Evolutionary conservation across 768 basidiomycete genomes (phyloP).

Genomic region (Scleroderma bovista): DNA sequence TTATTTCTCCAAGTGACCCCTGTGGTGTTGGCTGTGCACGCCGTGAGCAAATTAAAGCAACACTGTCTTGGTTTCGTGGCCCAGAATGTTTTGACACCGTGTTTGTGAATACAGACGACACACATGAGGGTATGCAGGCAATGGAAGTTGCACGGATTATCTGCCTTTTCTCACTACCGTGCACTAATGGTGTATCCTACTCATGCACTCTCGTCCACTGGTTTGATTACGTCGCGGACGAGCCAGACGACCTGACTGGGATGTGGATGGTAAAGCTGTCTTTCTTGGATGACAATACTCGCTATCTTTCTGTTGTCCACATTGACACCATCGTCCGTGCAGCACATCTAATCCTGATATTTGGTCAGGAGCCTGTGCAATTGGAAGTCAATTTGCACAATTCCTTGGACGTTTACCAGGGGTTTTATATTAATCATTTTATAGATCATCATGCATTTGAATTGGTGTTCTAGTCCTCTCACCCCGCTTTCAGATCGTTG

Average conservation of each 20-base stretch:
- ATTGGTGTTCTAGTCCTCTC: too few species aligned
- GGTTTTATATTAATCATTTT: too few species aligned
- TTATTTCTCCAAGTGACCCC: constrained; percentile 5
- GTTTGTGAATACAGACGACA: constrained; percentile 13
- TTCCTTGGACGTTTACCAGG: too few species aligned
- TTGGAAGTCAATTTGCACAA: not conserved
- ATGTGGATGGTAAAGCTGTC: constrained; percentile 20
- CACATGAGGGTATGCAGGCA: constrained; percentile 16
- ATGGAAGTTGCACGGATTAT: not conserved
- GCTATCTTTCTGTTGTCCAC: not conserved
- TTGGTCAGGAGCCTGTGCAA: not conserved
- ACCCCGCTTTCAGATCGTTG: too few species aligned
- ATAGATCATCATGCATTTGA: too few species aligned
- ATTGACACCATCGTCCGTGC: not conserved
- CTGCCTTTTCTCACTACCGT: constrained; percentile 8
- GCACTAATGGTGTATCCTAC: constrained; percentile 5
- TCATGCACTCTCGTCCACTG: constrained; percentile 24
- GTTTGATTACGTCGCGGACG: constrained; percentile 12
- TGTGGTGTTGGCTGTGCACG: constrained; percentile 7
- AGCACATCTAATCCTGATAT: not conserved
- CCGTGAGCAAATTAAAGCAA: constrained; percentile 1
- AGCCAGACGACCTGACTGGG: constrained; percentile 13
- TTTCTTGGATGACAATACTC: too few species aligned
- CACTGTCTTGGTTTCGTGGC: not conserved
- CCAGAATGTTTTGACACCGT: constrained; percentile 20